Evolutionary conservation across 1,284 basidiomycete species (phyloP).

Genomic region (Laetiporus sulphureus): DNA sequence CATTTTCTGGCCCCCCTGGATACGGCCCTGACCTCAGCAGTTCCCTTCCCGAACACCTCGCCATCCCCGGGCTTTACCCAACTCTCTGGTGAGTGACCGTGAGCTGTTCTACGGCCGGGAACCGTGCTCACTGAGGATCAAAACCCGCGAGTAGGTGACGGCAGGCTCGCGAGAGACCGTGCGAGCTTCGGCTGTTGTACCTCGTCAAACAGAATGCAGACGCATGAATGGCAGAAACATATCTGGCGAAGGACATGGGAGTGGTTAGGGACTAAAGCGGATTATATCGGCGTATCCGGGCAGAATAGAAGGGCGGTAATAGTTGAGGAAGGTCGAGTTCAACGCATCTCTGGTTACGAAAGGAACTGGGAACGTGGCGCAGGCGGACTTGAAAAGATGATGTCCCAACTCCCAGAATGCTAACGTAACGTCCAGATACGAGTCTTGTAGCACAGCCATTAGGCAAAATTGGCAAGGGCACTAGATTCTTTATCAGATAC

Average conservation of each 20-base stretch:
- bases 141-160: slow-evolving; percentile 27
- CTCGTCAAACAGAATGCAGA: slow-evolving; percentile 40
- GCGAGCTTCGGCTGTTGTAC: slow-evolving; percentile 34
- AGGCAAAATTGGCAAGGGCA: slow-evolving; percentile 16
- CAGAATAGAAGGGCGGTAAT: slow-evolving; percentile 20
- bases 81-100: slow-evolving; percentile 29
- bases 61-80: slow-evolving; percentile 36
- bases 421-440: slow-evolving; percentile 13
- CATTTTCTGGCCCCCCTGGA: background rate
- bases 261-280: slow-evolving; percentile 28
- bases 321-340: slow-evolving; percentile 27
- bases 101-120: slow-evolving; percentile 17
- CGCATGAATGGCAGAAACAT: slow-evolving; percentile 37
- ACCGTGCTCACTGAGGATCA: slow-evolving; percentile 29
- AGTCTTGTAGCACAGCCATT: slow-evolving; percentile 19
- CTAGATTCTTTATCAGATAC: slow-evolving; percentile 25
- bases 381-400: slow-evolving; percentile 26
- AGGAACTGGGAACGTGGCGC: slow-evolving; percentile 33
- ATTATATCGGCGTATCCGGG: slow-evolving; percentile 20
- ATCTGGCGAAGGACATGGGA: slow-evolving; percentile 36
- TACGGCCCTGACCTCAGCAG: slow-evolving; percentile 25
- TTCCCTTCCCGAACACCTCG: slow-evolving; percentile 28
- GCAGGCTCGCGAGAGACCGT: slow-evolving; percentile 30
- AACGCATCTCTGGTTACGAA: slow-evolving; percentile 43
- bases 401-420: slow-evolving; percentile 14